These are phyloP conservation scores for Syzygium jambos DNA, from an alignment of 345 rosid species.

Conservation along the genomic window DNA sequence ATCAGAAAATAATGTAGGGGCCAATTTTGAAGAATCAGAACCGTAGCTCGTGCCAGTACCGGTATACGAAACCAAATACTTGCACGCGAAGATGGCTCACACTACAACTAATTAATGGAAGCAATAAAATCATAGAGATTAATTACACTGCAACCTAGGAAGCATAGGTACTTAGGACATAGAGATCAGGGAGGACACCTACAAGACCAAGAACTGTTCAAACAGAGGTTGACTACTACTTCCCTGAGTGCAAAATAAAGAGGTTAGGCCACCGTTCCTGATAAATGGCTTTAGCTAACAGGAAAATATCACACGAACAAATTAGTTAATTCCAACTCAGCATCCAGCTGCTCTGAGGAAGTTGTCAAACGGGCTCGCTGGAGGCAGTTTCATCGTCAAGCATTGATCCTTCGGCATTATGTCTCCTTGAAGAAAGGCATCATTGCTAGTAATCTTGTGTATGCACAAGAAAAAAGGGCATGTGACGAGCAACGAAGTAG, in stretches of 20 bases:
- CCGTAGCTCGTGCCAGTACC: background rate
- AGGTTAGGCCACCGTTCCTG: background rate
- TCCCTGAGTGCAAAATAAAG: background rate
- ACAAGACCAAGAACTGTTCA: background rate
- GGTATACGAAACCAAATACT: background rate
- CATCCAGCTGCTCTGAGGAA: constrained; percentile 87
- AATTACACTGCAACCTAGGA: background rate
- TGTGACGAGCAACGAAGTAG: background rate
- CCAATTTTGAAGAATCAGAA: background rate
- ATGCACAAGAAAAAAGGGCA: background rate
- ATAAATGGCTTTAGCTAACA: background rate
- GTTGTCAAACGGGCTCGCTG: constrained; percentile 91
- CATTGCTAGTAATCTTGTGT: background rate
- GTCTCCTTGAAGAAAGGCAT: constrained; percentile 1
- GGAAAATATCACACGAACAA: background rate
- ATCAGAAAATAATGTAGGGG: background rate
- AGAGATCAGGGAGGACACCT: background rate
- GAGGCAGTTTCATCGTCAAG: constrained; percentile 69
- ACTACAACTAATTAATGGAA: background rate
- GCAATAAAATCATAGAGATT: background rate
- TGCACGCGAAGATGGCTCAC: background rate
- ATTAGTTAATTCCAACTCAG: background rate
- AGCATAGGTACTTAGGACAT: background rate
- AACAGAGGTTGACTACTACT: background rate
- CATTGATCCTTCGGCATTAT: constrained; percentile 25